Conservation (phyloP, 2,329 filamentous ascomycete species). For the Beauveria caledonica region DNA sequence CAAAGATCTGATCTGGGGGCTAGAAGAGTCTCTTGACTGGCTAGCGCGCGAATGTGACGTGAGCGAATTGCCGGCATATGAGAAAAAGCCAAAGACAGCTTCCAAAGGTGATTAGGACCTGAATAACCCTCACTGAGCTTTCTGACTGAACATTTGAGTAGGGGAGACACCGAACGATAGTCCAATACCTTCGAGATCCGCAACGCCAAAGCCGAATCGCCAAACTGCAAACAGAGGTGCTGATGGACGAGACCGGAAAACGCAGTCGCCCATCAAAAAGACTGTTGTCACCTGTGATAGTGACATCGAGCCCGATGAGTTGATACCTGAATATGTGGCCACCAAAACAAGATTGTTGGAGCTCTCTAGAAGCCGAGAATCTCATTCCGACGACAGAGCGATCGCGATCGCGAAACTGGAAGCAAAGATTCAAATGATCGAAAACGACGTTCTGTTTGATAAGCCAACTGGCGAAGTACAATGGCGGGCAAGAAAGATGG, state of each 20-base stretch:
- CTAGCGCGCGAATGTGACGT: slow-evolving; percentile 67
- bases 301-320: slow-evolving; percentile 66
- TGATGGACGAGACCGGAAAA: slow-evolving; percentile 18
- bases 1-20: slow-evolving; percentile 69
- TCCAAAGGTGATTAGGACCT: slow-evolving; percentile 27
- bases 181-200: slow-evolving; percentile 40
- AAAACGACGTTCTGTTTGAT: slow-evolving; percentile 71
- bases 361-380: slow-evolving; percentile 23
- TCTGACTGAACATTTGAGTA: background rate
- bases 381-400: slow-evolving; percentile 24
- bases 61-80: slow-evolving; percentile 66
- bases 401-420: slow-evolving; percentile 56
- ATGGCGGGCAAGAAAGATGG: slow-evolving; percentile 53
- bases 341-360: slow-evolving; percentile 62
- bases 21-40: slow-evolving; percentile 86
- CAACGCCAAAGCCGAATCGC: slow-evolving; percentile 34
- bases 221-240: slow-evolving; percentile 20
- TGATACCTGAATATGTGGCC: slow-evolving; percentile 69
- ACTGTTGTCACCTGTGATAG: slow-evolving; percentile 48
- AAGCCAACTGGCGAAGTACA: slow-evolving; percentile 53
- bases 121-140: too few species aligned
- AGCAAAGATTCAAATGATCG: slow-evolving; percentile 67
- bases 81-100: slow-evolving; percentile 30
- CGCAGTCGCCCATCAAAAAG: slow-evolving; percentile 31
- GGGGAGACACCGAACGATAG: slow-evolving; percentile 39